These are phyloP conservation scores for Clausena lansium DNA, from an alignment of 345 rosid species.

Conservation along the genomic window DNA sequence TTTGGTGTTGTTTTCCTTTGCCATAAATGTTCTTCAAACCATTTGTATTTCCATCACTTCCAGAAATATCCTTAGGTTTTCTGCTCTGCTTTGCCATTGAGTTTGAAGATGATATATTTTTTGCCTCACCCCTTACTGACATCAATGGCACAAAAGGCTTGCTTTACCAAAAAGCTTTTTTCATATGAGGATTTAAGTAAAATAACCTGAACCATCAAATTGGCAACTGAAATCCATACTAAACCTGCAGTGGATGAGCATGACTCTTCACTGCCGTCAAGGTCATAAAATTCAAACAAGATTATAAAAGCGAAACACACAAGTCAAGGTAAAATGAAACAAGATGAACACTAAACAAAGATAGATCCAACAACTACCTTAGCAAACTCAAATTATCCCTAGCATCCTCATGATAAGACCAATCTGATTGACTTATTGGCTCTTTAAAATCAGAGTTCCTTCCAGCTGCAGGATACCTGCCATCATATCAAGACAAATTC, in stretches of 20 bases:
- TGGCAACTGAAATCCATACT: slow-evolving; percentile 11
- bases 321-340: slow-evolving; percentile 2
- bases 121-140: slow-evolving; percentile 46
- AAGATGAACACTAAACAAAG: slow-evolving; percentile 20
- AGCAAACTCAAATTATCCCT: slow-evolving; percentile 47
- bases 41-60: slow-evolving; percentile 23
- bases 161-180: slow-evolving; percentile 3
- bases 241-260: slow-evolving; percentile 87
- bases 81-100: slow-evolving; percentile 29
- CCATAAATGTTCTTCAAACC: slow-evolving; percentile 19
- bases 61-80: slow-evolving; percentile 26
- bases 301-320: slow-evolving; percentile 20
- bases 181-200: not conserved
- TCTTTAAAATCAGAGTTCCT: slow-evolving; percentile 23
- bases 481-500: slow-evolving; percentile 15
- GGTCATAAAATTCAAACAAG: too few relatives aligned
- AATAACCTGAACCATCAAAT: slow-evolving; percentile 4
- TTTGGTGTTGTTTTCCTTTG: slow-evolving; percentile 24
- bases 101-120: slow-evolving; percentile 25
- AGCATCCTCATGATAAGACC: slow-evolving; percentile 46
- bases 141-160: slow-evolving; percentile 14
- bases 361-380: slow-evolving; percentile 44
- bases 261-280: slow-evolving; percentile 78
- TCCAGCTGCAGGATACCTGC: slow-evolving; percentile 26
- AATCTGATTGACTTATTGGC: slow-evolving; percentile 30